Conservation (phyloP, 2,329 filamentous ascomycete species). For the Whalleya microplaca region DNA sequence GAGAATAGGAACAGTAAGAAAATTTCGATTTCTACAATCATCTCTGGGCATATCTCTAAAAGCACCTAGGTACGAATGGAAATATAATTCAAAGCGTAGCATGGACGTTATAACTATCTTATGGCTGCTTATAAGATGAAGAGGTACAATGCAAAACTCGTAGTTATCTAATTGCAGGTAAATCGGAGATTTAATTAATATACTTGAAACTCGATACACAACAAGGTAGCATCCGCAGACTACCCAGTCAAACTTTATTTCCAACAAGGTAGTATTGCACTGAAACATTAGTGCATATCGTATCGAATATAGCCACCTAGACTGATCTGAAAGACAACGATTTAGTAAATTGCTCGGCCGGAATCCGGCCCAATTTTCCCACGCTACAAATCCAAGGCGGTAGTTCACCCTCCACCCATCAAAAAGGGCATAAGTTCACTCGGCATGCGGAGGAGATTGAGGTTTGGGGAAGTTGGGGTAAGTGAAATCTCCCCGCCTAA, state of each 20-base stretch:
- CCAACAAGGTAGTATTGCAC: slow-evolving; percentile 3
- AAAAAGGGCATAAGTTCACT: slow-evolving; percentile 25
- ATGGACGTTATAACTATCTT: no score
- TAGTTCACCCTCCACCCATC: slow-evolving; percentile 24
- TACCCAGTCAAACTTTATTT: neutral
- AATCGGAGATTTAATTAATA: neutral
- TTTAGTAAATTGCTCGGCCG: slow-evolving; percentile 18
- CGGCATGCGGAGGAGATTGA: slow-evolving; percentile 20
- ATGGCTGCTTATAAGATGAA: no score
- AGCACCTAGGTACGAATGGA: no score
- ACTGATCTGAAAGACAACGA: slow-evolving; percentile 10
- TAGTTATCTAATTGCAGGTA: neutral
- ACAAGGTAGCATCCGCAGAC: neutral
- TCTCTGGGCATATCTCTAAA: no score
- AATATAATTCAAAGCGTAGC: no score
- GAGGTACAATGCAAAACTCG: neutral
- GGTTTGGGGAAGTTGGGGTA: slow-evolving; percentile 21
- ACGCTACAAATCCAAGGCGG: slow-evolving; percentile 17
- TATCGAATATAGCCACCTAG: slow-evolving; percentile 19
- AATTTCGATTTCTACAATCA: no score
- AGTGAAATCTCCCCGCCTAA: neutral
- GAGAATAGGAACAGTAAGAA: no score
- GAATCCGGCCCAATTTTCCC: slow-evolving; percentile 23
- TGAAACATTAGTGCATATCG: slow-evolving; percentile 3
- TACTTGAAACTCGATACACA: neutral